A percentile compares a stretch with the other conserved stretches of the same genome.
Conservation (phyloP, 805 yeast genomes). For the Candida nitratophila region DNA sequence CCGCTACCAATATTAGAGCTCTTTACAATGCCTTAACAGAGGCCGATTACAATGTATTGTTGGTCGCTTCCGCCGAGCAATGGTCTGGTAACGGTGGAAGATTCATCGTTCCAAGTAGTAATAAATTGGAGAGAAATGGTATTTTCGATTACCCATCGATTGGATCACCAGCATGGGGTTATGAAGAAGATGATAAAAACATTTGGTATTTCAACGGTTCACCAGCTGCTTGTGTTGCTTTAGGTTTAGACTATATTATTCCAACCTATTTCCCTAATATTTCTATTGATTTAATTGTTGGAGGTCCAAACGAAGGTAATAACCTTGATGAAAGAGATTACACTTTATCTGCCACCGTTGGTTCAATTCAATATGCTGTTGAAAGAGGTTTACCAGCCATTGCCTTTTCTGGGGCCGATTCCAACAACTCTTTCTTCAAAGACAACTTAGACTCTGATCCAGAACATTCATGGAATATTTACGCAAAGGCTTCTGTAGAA, state of each 20-base stretch:
- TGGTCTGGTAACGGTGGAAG: conserved; percentile 53
- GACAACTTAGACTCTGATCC: conserved; percentile 37
- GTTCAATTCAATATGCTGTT: conserved; percentile 40
- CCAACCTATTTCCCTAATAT: conserved; percentile 38
- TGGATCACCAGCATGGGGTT: conserved; percentile 52
- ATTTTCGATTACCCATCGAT: conserved; percentile 38
- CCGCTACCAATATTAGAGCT: conserved; percentile 50
- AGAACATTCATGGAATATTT: conserved; percentile 35
- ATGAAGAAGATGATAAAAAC: conserved; percentile 33
- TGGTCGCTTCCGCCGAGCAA: conserved; percentile 47
- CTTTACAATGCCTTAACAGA: conserved; percentile 38
- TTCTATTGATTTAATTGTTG: conserved; percentile 39
- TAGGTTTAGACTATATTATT: conserved; percentile 39
- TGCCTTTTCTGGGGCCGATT: conserved; percentile 45
- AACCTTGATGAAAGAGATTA: conserved; percentile 36
- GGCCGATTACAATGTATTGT: conserved; percentile 43
- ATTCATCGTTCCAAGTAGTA: conserved; percentile 34
- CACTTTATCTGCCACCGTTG: conserved; percentile 45
- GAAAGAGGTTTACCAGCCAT: conserved; percentile 43
- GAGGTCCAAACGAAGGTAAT: conserved; percentile 49
- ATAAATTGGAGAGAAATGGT: conserved; percentile 35
- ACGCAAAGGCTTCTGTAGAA: conserved; percentile 33
- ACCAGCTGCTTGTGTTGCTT: conserved; percentile 45
- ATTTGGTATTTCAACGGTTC: conserved; percentile 53
- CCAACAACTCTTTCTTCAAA: conserved; percentile 41